Evolutionary conservation across 129 eudicot genomes (phyloP), one percentile per base, ranked within the genome.

Genomic region (Lonicera japonica): DNA sequence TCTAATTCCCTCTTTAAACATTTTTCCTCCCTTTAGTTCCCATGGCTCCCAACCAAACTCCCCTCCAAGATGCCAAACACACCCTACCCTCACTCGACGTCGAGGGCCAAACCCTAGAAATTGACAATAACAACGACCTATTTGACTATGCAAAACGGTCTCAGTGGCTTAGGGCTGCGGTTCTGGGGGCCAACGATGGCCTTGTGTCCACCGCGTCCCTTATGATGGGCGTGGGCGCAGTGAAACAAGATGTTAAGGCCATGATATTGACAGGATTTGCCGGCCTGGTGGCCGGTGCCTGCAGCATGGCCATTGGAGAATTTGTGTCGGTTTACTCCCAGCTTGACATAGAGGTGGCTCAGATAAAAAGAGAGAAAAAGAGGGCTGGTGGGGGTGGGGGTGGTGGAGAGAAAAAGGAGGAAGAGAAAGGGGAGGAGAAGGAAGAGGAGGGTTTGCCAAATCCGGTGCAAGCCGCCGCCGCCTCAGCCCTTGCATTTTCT

Each of bases 231-330:
- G 81, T 84, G 50, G 87, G 91, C 40, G 84, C 91, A 6, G 82
- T 84, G 17, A 84, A 77, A 55, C 64, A 77, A 20, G 91, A 80
- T 61, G 61, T 77, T 39, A 71, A 65, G 65, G 84, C 63, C 63
- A 84, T 84, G 91, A 77, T 84, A 52, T 53, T 84, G 16, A 84
- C 84, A 17, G 91, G 91, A 24, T 77, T 84, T 67, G 84, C 77
- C 25, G 91, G 91, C 48, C 64, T 84, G 22, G 82, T 84, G 53
- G 91, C 82, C 16, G 91, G 87, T 5, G 87, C 91, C 2, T 77
- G 81, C 25, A 80, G 87, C 70, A 84, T 84, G 90, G 90, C 90
- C 52, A 84, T 84, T 1, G 86, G 91, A 12, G 90, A 84, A 48
- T 80, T 74, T 25, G 90, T 84, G 9, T 84, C 90, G 11, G 87